Conservation (phyloP, 139 green algal species). For the Coccomyxa sp. region DNA sequence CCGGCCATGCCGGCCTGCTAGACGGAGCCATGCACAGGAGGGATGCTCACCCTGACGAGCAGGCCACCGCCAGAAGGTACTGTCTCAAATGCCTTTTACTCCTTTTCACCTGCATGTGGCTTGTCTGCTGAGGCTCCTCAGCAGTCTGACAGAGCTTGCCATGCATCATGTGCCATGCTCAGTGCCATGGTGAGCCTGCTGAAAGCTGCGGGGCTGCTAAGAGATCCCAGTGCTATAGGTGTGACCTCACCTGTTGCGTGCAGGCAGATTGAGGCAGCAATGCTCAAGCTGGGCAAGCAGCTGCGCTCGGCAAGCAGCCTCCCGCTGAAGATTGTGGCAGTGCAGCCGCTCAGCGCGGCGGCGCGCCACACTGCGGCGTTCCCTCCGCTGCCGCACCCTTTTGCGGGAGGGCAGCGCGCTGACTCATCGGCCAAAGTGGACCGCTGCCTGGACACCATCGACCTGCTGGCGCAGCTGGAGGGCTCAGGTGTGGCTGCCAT, state of each 20-base stretch:
- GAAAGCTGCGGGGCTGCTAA: neutral
- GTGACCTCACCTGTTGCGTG: neutral
- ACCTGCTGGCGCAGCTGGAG: conserved; percentile 76
- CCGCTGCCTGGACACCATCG: conserved; percentile 60
- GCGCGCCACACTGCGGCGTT: conserved; percentile 53
- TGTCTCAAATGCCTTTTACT: neutral
- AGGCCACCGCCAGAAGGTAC: conserved; percentile 6
- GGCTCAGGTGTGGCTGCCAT: conserved; percentile 48
- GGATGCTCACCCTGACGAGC: no score
- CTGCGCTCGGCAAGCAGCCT: conserved; percentile 49
- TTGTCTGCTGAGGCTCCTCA: neutral
- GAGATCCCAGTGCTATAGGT: no score
- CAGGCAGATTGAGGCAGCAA: conserved; percentile 42
- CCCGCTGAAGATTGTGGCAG: conserved; percentile 48
- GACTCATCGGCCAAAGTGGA: conserved; percentile 14
- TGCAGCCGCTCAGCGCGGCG: conserved; percentile 54
- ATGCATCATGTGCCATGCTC: neutral
- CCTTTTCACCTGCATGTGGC: neutral
- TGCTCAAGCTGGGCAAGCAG: conserved; percentile 65
- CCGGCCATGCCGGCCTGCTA: conserved; percentile 26
- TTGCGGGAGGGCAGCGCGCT: conserved; percentile 33
- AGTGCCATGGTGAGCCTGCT: neutral
- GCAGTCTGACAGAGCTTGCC: neutral
- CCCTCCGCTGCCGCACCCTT: conserved; percentile 60
- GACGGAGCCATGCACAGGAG: conserved; percentile 37